Evolutionary conservation across 2,329 filamentous ascomycete species (phyloP).

Genomic region (Sporothrix brunneoviolacea): DNA sequence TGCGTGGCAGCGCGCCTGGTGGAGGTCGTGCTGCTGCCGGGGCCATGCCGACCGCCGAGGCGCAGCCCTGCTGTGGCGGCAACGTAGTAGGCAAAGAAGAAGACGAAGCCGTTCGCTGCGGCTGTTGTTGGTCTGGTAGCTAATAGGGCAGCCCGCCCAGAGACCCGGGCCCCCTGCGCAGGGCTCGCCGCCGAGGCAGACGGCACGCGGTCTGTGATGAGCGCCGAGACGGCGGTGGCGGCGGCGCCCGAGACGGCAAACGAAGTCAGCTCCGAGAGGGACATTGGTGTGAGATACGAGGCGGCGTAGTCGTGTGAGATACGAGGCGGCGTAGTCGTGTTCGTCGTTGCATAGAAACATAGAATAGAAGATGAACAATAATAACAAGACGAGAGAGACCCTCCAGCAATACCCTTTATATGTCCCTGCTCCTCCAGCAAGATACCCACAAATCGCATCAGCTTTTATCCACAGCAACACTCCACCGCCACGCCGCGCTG

Average conservation of each 20-base stretch:
- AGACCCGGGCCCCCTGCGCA: slow-evolving; percentile 40
- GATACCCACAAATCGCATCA: no score
- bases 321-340: no score
- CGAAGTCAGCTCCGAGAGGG: slow-evolving; percentile 62
- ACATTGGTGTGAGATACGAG: no score
- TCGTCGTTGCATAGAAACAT: no score
- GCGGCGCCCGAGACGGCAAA: slow-evolving; percentile 75
- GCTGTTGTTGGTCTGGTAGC: slow-evolving; percentile 25
- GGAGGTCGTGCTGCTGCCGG: slow-evolving; percentile 20
- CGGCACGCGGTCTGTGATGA: slow-evolving; percentile 62
- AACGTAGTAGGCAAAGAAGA: slow-evolving; percentile 70
- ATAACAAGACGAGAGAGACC: no score
- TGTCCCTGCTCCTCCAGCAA: no score
- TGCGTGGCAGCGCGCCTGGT: slow-evolving; percentile 12
- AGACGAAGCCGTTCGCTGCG: slow-evolving; percentile 68
- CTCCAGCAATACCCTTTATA: no score
- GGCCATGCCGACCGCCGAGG: slow-evolving; percentile 1
- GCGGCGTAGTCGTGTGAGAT: no score
- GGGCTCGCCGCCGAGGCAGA: slow-evolving; percentile 21
- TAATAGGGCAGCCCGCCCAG: no score
- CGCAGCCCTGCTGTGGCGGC: slow-evolving; percentile 29
- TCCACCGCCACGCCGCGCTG: neutral
- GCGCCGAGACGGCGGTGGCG: slow-evolving; percentile 72
- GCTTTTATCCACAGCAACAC: no score
- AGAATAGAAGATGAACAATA: no score